Evolutionary conservation across 805 yeast species (phyloP), one percentile per base, ranked within the genome.

Genomic region (Kodamaea neixiangensis): DNA sequence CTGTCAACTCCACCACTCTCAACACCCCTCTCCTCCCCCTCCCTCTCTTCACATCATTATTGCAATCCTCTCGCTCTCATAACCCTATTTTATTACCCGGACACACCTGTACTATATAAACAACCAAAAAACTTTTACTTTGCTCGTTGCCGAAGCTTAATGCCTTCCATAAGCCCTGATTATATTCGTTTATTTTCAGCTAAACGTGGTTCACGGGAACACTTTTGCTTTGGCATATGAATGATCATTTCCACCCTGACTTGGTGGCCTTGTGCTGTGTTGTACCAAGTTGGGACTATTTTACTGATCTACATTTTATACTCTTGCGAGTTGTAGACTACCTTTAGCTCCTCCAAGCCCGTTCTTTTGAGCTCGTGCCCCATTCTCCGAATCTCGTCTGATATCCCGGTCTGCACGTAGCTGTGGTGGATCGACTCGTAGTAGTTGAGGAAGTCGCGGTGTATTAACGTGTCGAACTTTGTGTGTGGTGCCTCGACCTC

Each of bases 131-230:
- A 19, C 18, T 29, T 14, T 38, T 37, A 15, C 41, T 47, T 41
- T 33, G 17, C 20, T 17, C 45, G 7, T 15, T 15, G 38, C 76
- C 78, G 72, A 65, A 61, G 71, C 77, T 73, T 71, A 70, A 56
- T 64, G 77, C 78, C 78, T 74, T 72, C 77, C 77, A 66, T 69
- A 58, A 61, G 65, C 75, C 77, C 79, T 74, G 77, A 64, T 64
- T 54, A 69, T 72, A 74, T 74, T 74, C 79, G 75, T 55, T 74
- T 74, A 72, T 70, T 64, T 68, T 64, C 77, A 73, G 78, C 73
- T 59, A 72, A 74, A 74, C 72, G 56, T 73, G 78, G 77, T 69
- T 42, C 47, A 68, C 57, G 77, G 64, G 76, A 72, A 71, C 68
- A 72, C 76, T 71, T 68, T 69, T 73, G 78, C 71, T 60, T 65